Conservation (phyloP, 129 eudicot genomes). For the Flaveria trinervia region DNA sequence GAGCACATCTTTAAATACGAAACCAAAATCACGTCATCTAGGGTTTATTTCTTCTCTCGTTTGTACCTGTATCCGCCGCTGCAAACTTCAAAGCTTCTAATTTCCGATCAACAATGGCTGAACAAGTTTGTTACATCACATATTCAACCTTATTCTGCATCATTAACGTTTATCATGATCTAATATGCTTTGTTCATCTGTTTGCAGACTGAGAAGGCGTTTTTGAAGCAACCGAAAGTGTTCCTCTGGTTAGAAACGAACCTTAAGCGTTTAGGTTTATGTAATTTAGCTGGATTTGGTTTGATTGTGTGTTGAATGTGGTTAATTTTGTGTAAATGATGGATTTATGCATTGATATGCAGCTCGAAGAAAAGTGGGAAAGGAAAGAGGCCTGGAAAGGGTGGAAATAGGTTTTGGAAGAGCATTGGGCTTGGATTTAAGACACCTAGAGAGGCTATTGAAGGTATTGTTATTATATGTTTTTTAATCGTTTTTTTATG, state of each 20-base stretch:
- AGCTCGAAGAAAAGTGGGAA: slow-evolving; percentile 59
- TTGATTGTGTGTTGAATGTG: not conserved
- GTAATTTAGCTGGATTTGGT: not conserved
- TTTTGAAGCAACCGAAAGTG: slow-evolving; percentile 55
- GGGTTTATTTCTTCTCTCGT: slow-evolving; percentile 19
- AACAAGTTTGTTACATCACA: slow-evolving; percentile 32
- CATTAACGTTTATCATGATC: not conserved
- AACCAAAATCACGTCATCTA: slow-evolving; percentile 10
- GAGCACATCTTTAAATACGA: not conserved
- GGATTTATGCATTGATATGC: not conserved
- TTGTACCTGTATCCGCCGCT: slow-evolving; percentile 22
- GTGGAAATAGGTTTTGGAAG: slow-evolving; percentile 58
- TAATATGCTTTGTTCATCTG: not conserved
- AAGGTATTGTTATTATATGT: slow-evolving; percentile 30
- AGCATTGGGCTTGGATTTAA: slow-evolving; percentile 56
- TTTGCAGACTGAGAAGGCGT: slow-evolving; percentile 52
- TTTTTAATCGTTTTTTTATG: too few species aligned
- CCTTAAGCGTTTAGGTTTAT: not conserved
- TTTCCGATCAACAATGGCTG: slow-evolving; percentile 38
- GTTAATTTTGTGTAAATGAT: not conserved
- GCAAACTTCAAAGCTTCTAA: slow-evolving; percentile 12
- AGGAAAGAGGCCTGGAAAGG: slow-evolving; percentile 66
- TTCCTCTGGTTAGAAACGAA: slow-evolving; percentile 39
- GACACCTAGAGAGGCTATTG: slow-evolving; percentile 67
- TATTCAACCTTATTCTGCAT: not conserved